phyloP scores from a whole-genome alignment of 306 rosid genomes.

The Trifolium dubium region DNA sequence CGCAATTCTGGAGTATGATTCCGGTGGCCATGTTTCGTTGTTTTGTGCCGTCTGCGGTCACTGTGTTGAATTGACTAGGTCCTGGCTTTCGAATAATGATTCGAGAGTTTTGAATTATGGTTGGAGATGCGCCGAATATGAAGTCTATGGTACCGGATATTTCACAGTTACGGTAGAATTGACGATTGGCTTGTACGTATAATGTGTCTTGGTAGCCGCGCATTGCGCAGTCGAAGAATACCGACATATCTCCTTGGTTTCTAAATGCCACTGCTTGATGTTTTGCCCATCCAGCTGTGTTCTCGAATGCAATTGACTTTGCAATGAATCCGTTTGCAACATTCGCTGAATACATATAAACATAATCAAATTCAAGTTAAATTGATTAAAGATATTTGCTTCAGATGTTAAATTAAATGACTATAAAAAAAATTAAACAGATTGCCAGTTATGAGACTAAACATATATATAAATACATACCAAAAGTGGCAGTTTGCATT shows the following conservation, averaged over 20 bases:
- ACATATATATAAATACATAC: conserved; percentile 23
- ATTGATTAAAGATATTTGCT: background rate
- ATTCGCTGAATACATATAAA: conserved; percentile 37
- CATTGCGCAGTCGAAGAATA: conserved; percentile 60
- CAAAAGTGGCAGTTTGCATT: conserved; percentile 47
- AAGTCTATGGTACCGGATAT: conserved; percentile 77
- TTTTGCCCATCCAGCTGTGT: conserved; percentile 64
- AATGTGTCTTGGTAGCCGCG: conserved; percentile 72
- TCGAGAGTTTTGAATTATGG: conserved; percentile 61
- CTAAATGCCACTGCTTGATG: conserved; percentile 87
- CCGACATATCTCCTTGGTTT: conserved; percentile 62
- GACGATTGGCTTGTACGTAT: conserved; percentile 62
- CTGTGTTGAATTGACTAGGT: conserved; percentile 55
- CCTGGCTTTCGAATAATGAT: conserved; percentile 60
- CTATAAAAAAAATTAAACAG: too few relatives aligned
- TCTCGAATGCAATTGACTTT: conserved; percentile 64
- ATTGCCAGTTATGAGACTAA: background rate
- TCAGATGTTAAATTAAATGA: too few relatives aligned
- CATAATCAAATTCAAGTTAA: conserved; percentile 3
- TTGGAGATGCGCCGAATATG: conserved; percentile 62
- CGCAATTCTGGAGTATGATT: conserved; percentile 69
- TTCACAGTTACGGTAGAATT: conserved; percentile 79
- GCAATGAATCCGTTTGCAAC: conserved; percentile 57
- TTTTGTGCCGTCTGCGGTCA: conserved; percentile 65
- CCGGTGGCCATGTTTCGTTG: conserved; percentile 44